Evolutionary conservation across 2,329 filamentous ascomycete genomes (phyloP).

Genomic region (Thermomyces lanuginosus): DNA sequence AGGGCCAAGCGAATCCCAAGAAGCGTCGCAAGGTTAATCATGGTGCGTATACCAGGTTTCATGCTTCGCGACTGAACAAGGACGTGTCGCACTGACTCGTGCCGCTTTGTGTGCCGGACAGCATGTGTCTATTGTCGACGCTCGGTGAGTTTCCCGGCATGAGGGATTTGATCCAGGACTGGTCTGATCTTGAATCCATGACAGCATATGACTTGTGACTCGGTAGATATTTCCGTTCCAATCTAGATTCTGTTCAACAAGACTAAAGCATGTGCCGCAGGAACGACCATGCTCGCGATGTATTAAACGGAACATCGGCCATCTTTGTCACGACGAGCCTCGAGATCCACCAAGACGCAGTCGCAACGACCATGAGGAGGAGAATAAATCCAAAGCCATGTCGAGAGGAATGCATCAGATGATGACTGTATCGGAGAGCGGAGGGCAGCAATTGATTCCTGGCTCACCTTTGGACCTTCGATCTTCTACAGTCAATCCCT

Average conservation of each 20-base stretch:
- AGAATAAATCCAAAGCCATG: too few relatives aligned
- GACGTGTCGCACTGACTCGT: conserved; percentile 1
- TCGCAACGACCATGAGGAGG: conserved; percentile 53
- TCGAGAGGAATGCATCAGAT: too few relatives aligned
- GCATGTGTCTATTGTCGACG: conserved; percentile 78
- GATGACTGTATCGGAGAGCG: conserved; percentile 41
- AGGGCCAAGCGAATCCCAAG: conserved; percentile 44
- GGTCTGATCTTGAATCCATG: conserved; percentile 11
- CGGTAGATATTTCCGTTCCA: conserved; percentile 37
- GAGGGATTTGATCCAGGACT: too few relatives aligned
- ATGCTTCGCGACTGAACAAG: not conserved
- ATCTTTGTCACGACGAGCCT: conserved; percentile 94
- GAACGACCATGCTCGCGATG: conserved; percentile 93
- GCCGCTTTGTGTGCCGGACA: conserved; percentile 30
- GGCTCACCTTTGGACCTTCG: conserved; percentile 33
- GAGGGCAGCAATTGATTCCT: conserved; percentile 26
- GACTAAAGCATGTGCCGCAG: too few relatives aligned
- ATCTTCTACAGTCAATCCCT: conserved; percentile 26
- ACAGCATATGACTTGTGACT: conserved; percentile 86
- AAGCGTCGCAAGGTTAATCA: conserved; percentile 83
- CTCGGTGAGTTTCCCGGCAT: conserved; percentile 52
- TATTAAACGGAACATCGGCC: conserved; percentile 96
- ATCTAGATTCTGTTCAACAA: too few relatives aligned
- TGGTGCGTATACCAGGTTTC: conserved; percentile 36
- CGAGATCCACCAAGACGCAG: conserved; percentile 71